These are phyloP conservation scores for Gnomoniopsis sp. DNA, from an alignment of 2,329 filamentous ascomycete species.

Conservation along the genomic window DNA sequence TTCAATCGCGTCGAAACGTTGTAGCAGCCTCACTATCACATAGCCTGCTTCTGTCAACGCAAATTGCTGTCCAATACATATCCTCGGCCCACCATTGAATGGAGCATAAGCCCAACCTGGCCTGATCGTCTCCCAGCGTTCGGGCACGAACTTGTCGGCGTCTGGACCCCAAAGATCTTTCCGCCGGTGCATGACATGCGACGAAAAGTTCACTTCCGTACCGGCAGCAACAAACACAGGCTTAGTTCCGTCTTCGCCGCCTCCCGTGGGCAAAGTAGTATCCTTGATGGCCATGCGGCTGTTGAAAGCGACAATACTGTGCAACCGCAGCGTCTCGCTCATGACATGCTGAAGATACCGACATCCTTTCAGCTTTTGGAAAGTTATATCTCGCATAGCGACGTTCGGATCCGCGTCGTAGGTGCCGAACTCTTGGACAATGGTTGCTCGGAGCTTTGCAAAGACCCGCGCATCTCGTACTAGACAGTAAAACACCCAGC, in stretches of 20 bases:
- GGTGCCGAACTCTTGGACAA: neutral
- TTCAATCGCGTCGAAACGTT: neutral
- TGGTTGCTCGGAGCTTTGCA: neutral
- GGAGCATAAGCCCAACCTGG: constrained; percentile 48
- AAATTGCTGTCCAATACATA: constrained; percentile 56
- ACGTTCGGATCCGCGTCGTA: neutral
- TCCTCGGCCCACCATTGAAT: constrained; percentile 53
- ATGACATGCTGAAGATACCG: constrained; percentile 20
- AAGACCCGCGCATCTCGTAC: neutral
- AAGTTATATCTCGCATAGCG: constrained; percentile 28
- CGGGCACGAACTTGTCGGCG: neutral
- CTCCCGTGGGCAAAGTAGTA: neutral
- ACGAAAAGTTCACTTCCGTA: neutral
- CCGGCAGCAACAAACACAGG: neutral
- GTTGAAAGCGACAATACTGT: neutral
- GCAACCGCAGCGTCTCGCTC: neutral
- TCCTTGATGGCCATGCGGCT: neutral
- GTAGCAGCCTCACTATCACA: neutral
- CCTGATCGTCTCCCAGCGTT: neutral
- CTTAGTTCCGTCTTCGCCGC: neutral
- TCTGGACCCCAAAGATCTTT: neutral
- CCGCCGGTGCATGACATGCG: neutral
- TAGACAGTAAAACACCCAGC: neutral
- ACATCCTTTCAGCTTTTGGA: constrained; percentile 37
- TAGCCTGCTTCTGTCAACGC: constrained; percentile 55